Percentiles rank a stretch among this genome's conserved stretches.
These are phyloP conservation scores for Penicillium turbatum DNA, from an alignment of 495 filamentous ascomycete genomes.

Conservation along the genomic window DNA sequence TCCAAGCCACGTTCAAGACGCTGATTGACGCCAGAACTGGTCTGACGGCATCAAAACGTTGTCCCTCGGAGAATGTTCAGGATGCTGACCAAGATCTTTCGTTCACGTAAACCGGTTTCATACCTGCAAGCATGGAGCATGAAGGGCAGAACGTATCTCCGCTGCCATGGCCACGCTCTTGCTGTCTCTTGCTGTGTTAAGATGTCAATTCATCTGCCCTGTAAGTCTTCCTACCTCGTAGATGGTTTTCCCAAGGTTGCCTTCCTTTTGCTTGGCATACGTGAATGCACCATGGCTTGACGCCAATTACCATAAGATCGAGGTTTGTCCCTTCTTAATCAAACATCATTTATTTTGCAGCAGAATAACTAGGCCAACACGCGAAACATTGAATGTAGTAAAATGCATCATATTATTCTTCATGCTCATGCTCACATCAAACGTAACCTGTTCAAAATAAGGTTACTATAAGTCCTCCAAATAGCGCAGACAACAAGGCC, in stretches of 20 bases:
- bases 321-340: conserved; percentile 4
- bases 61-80: neutral
- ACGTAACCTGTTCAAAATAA: conserved; percentile 30
- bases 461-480: neutral
- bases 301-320: conserved; percentile 7
- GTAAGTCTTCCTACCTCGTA: neutral
- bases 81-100: neutral
- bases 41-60: too few species aligned
- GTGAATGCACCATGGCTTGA: neutral
- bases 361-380: conserved; percentile 17
- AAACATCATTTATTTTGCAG: conserved; percentile 21
- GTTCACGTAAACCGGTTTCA: neutral
- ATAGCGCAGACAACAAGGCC: neutral
- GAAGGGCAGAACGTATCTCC: neutral
- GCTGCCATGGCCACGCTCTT: neutral
- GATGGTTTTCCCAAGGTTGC: neutral
- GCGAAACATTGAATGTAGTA: conserved; percentile 18
- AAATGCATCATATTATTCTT: conserved; percentile 34
- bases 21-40: too few species aligned
- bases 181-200: neutral
- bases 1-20: too few species aligned
- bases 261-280: neutral
- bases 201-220: neutral
- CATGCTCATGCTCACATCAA: conserved; percentile 42
- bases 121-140: neutral